phyloP scores from a whole-genome alignment of 495 filamentous ascomycete species.

The Xylaria cubensis region DNA sequence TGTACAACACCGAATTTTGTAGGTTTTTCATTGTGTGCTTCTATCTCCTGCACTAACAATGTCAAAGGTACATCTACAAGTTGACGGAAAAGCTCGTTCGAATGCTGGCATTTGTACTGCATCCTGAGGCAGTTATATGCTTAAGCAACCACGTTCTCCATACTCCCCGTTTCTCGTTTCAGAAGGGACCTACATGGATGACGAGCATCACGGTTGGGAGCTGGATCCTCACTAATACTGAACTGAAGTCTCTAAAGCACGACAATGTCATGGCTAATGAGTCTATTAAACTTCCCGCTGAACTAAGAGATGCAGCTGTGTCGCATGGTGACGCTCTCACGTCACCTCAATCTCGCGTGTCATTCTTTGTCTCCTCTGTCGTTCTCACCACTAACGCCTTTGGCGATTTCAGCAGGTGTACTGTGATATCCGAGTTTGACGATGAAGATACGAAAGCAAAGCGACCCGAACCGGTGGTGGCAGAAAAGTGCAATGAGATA shows the following conservation, averaged over 20 bases:
- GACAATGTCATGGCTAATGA: not conserved
- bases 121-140: slow-evolving; percentile 3
- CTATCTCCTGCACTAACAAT: not conserved
- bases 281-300: not conserved
- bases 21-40: not conserved
- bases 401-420: slow-evolving; percentile 31
- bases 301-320: not conserved
- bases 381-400: slow-evolving; percentile 30
- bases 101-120: slow-evolving; percentile 6
- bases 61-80: not conserved
- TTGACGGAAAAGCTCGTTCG: not conserved
- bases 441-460: not conserved
- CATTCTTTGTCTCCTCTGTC: slow-evolving; percentile 25
- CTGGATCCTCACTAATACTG: not conserved
- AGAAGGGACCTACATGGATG: slow-evolving; percentile 6
- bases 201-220: not conserved
- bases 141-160: not conserved
- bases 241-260: not conserved
- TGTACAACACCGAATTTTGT: slow-evolving; percentile 9
- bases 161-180: slow-evolving; percentile 1
- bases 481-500: slow-evolving; percentile 16
- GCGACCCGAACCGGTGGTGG: not conserved
- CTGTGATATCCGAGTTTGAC: slow-evolving; percentile 21
- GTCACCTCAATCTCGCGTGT: not conserved
- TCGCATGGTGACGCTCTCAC: not conserved